These are phyloP conservation scores for Saksenaea oblongispora DNA, from an alignment of 371 early-diverging fungal genomes.

Conservation along the genomic window DNA sequence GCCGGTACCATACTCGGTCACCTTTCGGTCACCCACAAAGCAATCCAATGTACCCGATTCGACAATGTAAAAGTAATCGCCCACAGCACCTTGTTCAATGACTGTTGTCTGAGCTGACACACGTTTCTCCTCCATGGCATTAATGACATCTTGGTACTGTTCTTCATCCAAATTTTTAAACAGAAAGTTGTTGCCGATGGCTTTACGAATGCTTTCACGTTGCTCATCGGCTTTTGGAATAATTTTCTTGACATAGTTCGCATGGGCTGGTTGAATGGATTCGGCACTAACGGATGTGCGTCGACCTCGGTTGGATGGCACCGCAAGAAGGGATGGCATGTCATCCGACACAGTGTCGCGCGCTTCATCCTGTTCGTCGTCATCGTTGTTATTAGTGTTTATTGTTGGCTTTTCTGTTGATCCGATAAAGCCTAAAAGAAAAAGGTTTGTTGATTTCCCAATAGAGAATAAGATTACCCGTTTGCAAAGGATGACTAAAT, in stretches of 20 bases:
- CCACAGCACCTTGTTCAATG: slow-evolving; percentile 95
- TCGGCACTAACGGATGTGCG: slow-evolving; percentile 96
- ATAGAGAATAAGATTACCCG: not conserved
- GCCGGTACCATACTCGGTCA: slow-evolving; percentile 63
- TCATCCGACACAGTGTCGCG: slow-evolving; percentile 26
- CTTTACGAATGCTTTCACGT: slow-evolving; percentile 73
- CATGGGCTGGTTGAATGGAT: slow-evolving; percentile 89
- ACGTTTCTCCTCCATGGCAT: slow-evolving; percentile 96
- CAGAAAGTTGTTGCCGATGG: slow-evolving; percentile 88
- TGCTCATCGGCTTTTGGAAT: slow-evolving; percentile 89
- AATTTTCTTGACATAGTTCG: slow-evolving; percentile 75
- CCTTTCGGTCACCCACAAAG: slow-evolving; percentile 73
- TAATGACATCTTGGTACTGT: slow-evolving; percentile 89
- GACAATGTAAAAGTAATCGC: slow-evolving; percentile 97
- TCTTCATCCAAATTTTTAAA: slow-evolving; percentile 95
- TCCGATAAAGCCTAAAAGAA: not conserved
- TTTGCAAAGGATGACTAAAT: not conserved
- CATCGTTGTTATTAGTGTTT: slow-evolving; percentile 16
- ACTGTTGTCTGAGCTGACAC: slow-evolving; percentile 72
- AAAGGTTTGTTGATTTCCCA: not conserved
- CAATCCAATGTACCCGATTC: slow-evolving; percentile 95
- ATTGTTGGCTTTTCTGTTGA: not conserved
- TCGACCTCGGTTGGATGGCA: slow-evolving; percentile 76
- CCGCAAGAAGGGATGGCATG: slow-evolving; percentile 41
- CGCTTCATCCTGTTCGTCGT: slow-evolving; percentile 33